Evolutionary conservation across 495 filamentous ascomycete species (phyloP).

Genomic region (Lasiosphaeria miniovina): DNA sequence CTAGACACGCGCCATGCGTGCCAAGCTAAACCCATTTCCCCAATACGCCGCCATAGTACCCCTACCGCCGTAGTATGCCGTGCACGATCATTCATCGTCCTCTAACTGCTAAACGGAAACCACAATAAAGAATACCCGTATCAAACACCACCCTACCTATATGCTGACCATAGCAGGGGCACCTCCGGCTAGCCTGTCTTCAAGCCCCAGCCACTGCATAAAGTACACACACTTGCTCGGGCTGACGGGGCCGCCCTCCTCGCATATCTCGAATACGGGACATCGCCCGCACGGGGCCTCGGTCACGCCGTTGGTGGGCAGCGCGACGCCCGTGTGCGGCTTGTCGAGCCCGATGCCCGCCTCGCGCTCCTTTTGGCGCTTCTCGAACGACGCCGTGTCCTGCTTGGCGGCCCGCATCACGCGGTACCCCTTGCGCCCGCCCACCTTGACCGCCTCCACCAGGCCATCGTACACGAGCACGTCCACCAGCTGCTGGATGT

Average conservation of each 20-base stretch:
- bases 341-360: slow-evolving; percentile 27
- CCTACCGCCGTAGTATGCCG: too few relatives aligned
- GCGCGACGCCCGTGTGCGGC: slow-evolving; percentile 34
- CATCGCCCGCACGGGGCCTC: slow-evolving; percentile 89
- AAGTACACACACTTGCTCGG: slow-evolving; percentile 92
- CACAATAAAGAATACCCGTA: too few relatives aligned
- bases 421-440: slow-evolving; percentile 40
- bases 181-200: slow-evolving; percentile 10
- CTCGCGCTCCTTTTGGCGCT: slow-evolving; percentile 42
- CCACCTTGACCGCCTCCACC: slow-evolving; percentile 55
- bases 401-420: slow-evolving; percentile 49
- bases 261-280: slow-evolving; percentile 90
- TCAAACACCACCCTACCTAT: neutral
- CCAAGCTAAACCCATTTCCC: too few relatives aligned
- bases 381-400: slow-evolving; percentile 31
- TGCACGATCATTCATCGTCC: neutral
- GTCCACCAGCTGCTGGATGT: slow-evolving; percentile 77
- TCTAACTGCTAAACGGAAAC: too few relatives aligned
- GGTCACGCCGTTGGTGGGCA: slow-evolving; percentile 61
- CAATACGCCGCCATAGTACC: too few relatives aligned
- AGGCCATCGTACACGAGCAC: slow-evolving; percentile 83
- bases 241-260: slow-evolving; percentile 81
- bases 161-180: neutral
- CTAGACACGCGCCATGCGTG: too few relatives aligned
- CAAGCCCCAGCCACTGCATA: slow-evolving; percentile 65